Evolutionary conservation across 2,329 filamentous ascomycete genomes (phyloP).

Genomic region (Fusarium robinianum): DNA sequence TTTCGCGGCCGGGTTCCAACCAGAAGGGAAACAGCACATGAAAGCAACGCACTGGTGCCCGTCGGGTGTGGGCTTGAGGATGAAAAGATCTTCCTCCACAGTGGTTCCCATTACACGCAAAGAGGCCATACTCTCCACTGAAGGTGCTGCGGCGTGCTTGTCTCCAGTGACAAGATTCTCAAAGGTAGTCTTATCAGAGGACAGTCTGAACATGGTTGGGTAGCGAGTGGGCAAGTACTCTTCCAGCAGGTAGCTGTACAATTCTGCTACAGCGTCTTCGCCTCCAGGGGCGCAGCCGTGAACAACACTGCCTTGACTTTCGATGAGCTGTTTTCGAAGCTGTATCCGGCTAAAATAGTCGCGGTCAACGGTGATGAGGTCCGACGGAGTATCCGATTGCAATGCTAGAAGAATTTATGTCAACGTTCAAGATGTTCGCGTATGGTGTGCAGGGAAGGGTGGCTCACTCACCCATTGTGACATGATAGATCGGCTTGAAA

Average conservation of each 20-base stretch:
- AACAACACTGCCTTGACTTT: slow-evolving; percentile 44
- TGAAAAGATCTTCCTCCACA: slow-evolving; percentile 58
- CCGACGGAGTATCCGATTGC: slow-evolving; percentile 48
- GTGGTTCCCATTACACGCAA: slow-evolving; percentile 46
- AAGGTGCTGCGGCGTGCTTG: background rate
- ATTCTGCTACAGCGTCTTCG: slow-evolving; percentile 48
- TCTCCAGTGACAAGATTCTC: slow-evolving; percentile 47
- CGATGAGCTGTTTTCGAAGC: no score
- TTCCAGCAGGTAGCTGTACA: slow-evolving; percentile 52
- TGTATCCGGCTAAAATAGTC: slow-evolving; percentile 52
- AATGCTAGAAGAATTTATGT: no score
- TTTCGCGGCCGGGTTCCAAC: slow-evolving; percentile 54
- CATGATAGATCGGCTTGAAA: no score
- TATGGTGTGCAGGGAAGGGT: no score
- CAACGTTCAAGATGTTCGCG: no score
- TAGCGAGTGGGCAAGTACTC: slow-evolving; percentile 53
- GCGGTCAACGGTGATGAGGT: slow-evolving; percentile 56
- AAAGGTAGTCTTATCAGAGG: slow-evolving; percentile 36
- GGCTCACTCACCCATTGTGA: no score
- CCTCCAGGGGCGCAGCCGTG: slow-evolving; percentile 48
- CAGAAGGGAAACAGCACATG: slow-evolving; percentile 55
- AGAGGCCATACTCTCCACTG: background rate
- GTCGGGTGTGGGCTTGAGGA: slow-evolving; percentile 46
- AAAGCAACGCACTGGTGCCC: slow-evolving; percentile 52
- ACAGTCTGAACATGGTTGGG: slow-evolving; percentile 50